Conservation (phyloP, 208 protist genomes). For the Phytomonas sp. region DNA sequence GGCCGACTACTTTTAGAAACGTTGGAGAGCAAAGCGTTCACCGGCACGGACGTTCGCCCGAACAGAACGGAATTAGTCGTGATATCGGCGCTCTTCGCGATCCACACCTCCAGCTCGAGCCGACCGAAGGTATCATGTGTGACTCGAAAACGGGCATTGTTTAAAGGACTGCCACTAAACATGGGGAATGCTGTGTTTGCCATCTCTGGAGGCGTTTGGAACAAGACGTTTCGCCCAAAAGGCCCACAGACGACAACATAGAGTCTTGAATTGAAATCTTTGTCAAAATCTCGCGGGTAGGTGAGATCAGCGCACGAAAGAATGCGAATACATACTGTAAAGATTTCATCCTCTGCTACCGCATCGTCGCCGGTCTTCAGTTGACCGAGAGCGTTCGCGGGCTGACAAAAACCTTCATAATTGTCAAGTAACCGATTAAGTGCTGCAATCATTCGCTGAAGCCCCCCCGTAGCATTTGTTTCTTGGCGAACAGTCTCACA, state of each 20-base stretch:
- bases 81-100: not conserved
- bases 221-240: not conserved
- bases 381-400: not conserved
- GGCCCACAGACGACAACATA: not conserved
- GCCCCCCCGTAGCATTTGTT: not conserved
- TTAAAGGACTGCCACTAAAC: not conserved
- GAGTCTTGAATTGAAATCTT: not conserved
- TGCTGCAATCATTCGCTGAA: not conserved
- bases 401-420: not conserved
- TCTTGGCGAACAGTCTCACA: not conserved
- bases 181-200: not conserved
- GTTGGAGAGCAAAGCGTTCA: constrained; percentile 20
- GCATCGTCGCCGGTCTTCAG: not conserved
- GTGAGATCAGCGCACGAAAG: not conserved
- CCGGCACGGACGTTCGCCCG: constrained; percentile 23
- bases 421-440: not conserved
- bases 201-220: not conserved
- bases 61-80: constrained; percentile 1
- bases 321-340: not conserved
- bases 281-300: not conserved
- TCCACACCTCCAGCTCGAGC: constrained; percentile 1
- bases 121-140: not conserved
- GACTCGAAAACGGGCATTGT: not conserved
- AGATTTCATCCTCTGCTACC: not conserved
- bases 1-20: not conserved